Percentiles rank a stretch among this genome's conserved stretches.
These are phyloP conservation scores for Pezicula neosporulosa DNA, from an alignment of 2,329 filamentous ascomycete species.

Conservation along the genomic window DNA sequence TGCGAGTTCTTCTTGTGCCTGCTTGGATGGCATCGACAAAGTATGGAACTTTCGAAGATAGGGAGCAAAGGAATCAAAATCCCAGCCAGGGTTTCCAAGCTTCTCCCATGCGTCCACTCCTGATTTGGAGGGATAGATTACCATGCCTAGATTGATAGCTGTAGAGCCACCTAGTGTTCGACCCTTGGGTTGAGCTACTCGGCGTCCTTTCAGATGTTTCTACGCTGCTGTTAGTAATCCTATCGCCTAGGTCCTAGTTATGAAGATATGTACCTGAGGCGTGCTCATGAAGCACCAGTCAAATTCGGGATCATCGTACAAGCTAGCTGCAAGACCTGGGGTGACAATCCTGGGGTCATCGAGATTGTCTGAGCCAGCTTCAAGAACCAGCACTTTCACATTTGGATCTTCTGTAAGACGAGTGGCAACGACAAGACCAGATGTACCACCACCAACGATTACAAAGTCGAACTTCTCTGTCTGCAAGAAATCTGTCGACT, in stretches of 20 bases:
- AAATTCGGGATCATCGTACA: constrained; percentile 30
- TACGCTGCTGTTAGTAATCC: not conserved
- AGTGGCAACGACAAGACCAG: constrained; percentile 36
- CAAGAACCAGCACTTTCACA: constrained; percentile 7
- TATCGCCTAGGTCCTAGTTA: not conserved
- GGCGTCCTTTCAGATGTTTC: constrained; percentile 8
- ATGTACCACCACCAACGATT: constrained; percentile 38
- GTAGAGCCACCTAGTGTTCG: constrained; percentile 30
- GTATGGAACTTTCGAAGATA: constrained; percentile 36
- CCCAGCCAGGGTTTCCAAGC: constrained; percentile 38
- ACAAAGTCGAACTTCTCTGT: constrained; percentile 30
- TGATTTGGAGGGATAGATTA: constrained; percentile 13
- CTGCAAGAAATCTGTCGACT: not conserved
- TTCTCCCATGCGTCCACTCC: constrained; percentile 35
- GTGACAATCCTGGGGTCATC: constrained; percentile 4
- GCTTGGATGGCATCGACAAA: constrained; percentile 2
- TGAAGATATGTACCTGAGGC: constrained; percentile 29
- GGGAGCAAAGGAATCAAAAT: constrained; percentile 31
- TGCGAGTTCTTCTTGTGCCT: constrained; percentile 1
- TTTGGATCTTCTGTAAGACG: constrained; percentile 33
- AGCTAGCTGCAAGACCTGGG: not conserved
- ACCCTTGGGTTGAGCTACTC: constrained; percentile 22
- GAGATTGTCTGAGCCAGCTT: constrained; percentile 5
- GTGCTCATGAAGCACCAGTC: constrained; percentile 34
- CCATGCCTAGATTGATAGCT: constrained; percentile 32